Conservation (phyloP, 306 rosid genomes). For the Rubus idaeus region DNA sequence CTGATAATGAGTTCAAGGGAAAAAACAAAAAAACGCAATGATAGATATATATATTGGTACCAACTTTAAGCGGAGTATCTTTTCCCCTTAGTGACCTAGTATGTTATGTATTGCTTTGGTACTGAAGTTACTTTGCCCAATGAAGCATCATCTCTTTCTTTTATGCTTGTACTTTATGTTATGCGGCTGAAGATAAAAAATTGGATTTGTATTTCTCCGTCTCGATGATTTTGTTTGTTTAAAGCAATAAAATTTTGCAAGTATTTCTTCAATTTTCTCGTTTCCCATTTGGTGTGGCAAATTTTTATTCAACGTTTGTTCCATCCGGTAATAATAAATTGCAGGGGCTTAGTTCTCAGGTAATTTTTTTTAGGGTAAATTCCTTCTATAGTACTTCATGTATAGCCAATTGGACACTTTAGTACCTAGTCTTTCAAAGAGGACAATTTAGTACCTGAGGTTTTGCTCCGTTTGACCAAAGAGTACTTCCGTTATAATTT, state of each 20-base stretch:
- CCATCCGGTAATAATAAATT: too few relatives aligned
- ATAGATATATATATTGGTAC: neutral
- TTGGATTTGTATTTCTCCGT: neutral
- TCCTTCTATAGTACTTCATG: neutral
- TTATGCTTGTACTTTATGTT: neutral
- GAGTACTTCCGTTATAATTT: too few relatives aligned
- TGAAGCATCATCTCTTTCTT: neutral
- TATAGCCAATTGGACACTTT: neutral
- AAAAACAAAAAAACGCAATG: slow-evolving; percentile 30
- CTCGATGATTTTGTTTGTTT: too few relatives aligned
- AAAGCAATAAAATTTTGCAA: too few relatives aligned
- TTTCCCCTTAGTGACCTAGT: neutral
- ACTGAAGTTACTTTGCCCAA: neutral
- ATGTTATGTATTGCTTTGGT: neutral
- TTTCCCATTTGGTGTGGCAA: too few relatives aligned
- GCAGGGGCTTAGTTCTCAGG: too few relatives aligned
- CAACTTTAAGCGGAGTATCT: slow-evolving; percentile 15
- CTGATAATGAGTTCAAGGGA: slow-evolving; percentile 34
- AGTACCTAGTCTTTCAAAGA: neutral
- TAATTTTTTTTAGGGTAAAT: too few relatives aligned
- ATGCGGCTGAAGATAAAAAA: neutral
- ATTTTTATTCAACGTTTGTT: too few relatives aligned
- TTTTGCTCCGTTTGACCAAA: neutral
- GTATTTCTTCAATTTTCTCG: too few relatives aligned
- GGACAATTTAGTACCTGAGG: neutral